These are phyloP conservation scores for Juglanconis juglandina DNA, from an alignment of 2,329 filamentous ascomycete genomes.

Conservation along the genomic window DNA sequence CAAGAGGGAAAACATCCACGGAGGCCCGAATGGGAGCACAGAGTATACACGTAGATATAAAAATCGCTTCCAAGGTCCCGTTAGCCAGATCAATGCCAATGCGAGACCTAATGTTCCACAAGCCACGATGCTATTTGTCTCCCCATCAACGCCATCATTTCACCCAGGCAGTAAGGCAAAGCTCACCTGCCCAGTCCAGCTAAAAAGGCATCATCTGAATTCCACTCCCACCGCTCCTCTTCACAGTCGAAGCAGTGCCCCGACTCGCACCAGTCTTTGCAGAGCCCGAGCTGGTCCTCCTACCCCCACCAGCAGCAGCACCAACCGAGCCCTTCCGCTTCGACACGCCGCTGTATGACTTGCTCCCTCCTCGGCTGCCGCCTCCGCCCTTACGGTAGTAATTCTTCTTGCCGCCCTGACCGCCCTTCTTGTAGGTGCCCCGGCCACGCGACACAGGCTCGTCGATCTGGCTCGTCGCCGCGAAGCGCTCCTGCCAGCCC, in stretches of 20 bases:
- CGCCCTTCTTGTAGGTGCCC: conserved; percentile 11
- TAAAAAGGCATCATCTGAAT: conserved; percentile 16
- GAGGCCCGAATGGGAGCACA: too few species aligned
- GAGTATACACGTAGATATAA: neutral
- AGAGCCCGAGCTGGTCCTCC: conserved; percentile 7
- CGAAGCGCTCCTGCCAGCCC: conserved; percentile 28
- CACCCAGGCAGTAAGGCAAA: too few species aligned
- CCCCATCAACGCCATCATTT: neutral
- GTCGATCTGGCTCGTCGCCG: conserved; percentile 20
- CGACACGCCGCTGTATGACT: conserved; percentile 20
- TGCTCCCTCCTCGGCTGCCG: conserved; percentile 14
- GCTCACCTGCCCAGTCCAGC: neutral
- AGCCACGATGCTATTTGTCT: neutral
- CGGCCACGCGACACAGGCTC: conserved; percentile 23
- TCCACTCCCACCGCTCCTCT: conserved; percentile 2
- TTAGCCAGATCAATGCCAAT: neutral
- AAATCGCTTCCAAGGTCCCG: neutral
- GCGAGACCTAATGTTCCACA: neutral
- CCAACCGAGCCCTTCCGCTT: conserved; percentile 20
- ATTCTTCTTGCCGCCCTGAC: conserved; percentile 15
- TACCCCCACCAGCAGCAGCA: neutral
- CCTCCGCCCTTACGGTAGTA: conserved; percentile 18
- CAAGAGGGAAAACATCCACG: too few species aligned
- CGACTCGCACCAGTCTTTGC: conserved; percentile 7
- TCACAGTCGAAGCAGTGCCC: conserved; percentile 1